phyloP scores from a whole-genome alignment of 2,329 filamentous ascomycete species.

The Colletotrichum sp. region DNA sequence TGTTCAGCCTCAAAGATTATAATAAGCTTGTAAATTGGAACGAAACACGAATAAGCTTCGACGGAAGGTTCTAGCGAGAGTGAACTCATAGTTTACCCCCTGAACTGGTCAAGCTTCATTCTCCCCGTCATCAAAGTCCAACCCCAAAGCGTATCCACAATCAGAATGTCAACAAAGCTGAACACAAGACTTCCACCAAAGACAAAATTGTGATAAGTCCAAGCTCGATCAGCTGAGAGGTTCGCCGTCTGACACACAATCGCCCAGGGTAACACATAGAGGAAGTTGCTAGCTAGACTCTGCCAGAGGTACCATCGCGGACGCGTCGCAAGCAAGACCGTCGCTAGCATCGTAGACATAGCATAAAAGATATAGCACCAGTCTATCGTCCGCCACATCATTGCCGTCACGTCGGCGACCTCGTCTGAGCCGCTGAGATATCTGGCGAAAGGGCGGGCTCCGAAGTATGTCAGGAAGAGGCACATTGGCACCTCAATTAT shows the following conservation, averaged over 20 bases:
- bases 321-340: conserved; percentile 66
- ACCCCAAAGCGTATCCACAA: conserved; percentile 57
- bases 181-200: conserved; percentile 75
- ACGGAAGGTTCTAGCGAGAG: background rate
- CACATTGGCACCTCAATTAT: conserved; percentile 66
- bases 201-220: conserved; percentile 70
- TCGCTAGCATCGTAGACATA: conserved; percentile 67
- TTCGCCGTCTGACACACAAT: conserved; percentile 60
- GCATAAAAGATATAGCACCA: conserved; percentile 77
- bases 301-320: conserved; percentile 74
- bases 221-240: conserved; percentile 60
- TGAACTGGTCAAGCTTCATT: conserved; percentile 42
- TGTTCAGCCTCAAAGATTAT: rapidly evolving
- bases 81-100: conserved; percentile 15
- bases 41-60: background rate
- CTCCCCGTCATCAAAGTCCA: conserved; percentile 52
- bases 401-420: conserved; percentile 65
- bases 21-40: background rate
- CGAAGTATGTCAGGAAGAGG: conserved; percentile 65
- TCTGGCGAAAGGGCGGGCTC: conserved; percentile 63
- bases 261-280: conserved; percentile 75
- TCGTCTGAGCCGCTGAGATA: conserved; percentile 63
- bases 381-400: conserved; percentile 69
- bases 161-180: conserved; percentile 62
- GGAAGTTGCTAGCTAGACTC: conserved; percentile 68